Evolutionary conservation across 2,329 filamentous ascomycete genomes (phyloP).

Genomic region (Aulographum hederae): DNA sequence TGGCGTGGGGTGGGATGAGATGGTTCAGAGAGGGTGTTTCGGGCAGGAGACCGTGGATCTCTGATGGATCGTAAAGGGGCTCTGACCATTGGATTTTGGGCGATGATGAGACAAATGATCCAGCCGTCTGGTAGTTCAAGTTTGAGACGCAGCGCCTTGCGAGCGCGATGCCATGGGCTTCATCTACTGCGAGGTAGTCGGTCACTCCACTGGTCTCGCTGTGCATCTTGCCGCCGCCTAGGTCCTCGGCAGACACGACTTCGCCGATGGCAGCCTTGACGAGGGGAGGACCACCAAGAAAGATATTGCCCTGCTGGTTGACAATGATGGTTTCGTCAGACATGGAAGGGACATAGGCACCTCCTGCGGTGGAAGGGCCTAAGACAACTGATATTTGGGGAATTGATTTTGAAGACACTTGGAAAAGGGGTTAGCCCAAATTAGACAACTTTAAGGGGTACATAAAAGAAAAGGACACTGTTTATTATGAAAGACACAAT

Average conservation of each 20-base stretch:
- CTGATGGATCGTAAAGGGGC: constrained; percentile 60
- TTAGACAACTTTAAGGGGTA: no score
- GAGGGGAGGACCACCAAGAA: constrained; percentile 81
- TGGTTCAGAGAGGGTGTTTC: constrained; percentile 81
- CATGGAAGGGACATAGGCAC: constrained; percentile 94
- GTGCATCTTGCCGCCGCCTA: constrained; percentile 81
- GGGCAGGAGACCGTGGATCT: constrained; percentile 75
- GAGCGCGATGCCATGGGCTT: constrained; percentile 77
- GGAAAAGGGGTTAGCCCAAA: constrained; percentile 7
- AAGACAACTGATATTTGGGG: constrained; percentile 92
- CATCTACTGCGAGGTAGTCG: constrained; percentile 87
- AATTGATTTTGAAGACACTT: constrained; percentile 75
- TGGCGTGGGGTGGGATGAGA: constrained; percentile 69
- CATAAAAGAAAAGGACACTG: background rate
- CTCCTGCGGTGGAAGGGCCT: constrained; percentile 91
- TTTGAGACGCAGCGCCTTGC: constrained; percentile 72
- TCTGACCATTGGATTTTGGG: constrained; percentile 38
- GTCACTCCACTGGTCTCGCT: constrained; percentile 82
- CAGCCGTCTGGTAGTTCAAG: constrained; percentile 62
- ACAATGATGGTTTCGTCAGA: constrained; percentile 96
- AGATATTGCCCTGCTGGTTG: constrained; percentile 89
- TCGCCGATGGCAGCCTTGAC: constrained; percentile 95
- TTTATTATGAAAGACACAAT: no score
- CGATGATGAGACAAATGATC: constrained; percentile 11
- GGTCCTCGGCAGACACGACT: constrained; percentile 72